Evolutionary conservation across 2,329 filamentous ascomycete genomes (phyloP).

Genomic region (Dactylellina leptospora): DNA sequence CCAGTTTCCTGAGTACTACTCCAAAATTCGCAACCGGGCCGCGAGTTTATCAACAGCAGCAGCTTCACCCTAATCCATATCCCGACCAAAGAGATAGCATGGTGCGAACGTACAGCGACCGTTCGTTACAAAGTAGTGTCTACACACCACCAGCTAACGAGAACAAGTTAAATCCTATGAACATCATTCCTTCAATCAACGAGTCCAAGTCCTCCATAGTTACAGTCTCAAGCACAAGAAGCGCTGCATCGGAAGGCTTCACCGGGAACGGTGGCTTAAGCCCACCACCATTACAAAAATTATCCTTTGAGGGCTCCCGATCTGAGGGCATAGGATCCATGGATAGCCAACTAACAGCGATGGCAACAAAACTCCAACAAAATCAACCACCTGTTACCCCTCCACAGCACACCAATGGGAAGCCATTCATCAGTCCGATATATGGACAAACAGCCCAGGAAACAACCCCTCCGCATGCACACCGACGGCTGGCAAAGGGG

Average conservation of each 20-base stretch:
- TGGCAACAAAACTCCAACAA: constrained; percentile 19
- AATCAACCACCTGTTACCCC: constrained; percentile 37
- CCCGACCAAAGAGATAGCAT: constrained; percentile 27
- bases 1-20: constrained; percentile 37
- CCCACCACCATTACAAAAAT: constrained; percentile 45
- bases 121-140: constrained; percentile 23
- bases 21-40: constrained; percentile 49
- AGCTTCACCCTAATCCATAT: constrained; percentile 15
- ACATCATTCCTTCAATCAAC: constrained; percentile 44
- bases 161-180: constrained; percentile 26
- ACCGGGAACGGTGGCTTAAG: constrained; percentile 39
- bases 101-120: constrained; percentile 32
- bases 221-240: constrained; percentile 47
- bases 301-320: constrained; percentile 35
- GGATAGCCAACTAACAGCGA: neutral
- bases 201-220: constrained; percentile 49
- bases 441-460: constrained; percentile 1
- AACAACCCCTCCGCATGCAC: neutral
- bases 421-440: constrained; percentile 10
- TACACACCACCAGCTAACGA: constrained; percentile 21
- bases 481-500: constrained; percentile 17
- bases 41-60: constrained; percentile 49
- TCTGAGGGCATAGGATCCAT: constrained; percentile 13
- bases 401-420: constrained; percentile 28
- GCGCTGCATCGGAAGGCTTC: constrained; percentile 45